phyloP scores from a whole-genome alignment of 2,329 filamentous ascomycete species.

The Helicocarpus griseus region DNA sequence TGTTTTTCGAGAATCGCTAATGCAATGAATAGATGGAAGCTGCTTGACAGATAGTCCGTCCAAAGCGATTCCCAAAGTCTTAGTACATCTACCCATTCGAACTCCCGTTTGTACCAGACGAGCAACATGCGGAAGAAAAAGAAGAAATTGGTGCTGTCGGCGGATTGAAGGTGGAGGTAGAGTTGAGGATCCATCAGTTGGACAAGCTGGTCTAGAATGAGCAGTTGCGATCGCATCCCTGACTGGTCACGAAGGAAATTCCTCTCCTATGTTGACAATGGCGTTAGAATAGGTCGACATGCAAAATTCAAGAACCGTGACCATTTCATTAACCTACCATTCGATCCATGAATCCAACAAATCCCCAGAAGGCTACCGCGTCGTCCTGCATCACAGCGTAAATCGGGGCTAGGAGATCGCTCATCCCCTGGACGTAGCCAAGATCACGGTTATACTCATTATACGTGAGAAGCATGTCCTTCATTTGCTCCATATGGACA shows the following conservation, averaged over 20 bases:
- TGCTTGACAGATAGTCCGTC: slow-evolving; percentile 83
- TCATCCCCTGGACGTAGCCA: slow-evolving; percentile 98
- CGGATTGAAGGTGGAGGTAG: slow-evolving; percentile 77
- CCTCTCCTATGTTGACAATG: slow-evolving; percentile 48
- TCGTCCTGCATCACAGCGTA: slow-evolving; percentile 98
- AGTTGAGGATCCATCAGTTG: slow-evolving; percentile 94
- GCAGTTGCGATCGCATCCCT: slow-evolving; percentile 86
- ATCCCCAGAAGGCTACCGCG: slow-evolving; percentile 92
- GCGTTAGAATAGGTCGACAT: neutral
- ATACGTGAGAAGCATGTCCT: slow-evolving; percentile 97
- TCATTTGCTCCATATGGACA: slow-evolving; percentile 96
- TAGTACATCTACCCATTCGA: slow-evolving; percentile 77
- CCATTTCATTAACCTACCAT: slow-evolving; percentile 49
- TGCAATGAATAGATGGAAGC: slow-evolving; percentile 91
- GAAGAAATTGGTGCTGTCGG: slow-evolving; percentile 97
- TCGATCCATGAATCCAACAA: slow-evolving; percentile 90
- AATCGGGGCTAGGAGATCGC: slow-evolving; percentile 85
- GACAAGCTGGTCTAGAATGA: slow-evolving; percentile 86
- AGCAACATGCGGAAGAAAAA: slow-evolving; percentile 99
- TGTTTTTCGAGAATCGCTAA: slow-evolving; percentile 93
- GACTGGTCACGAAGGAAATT: slow-evolving; percentile 95
- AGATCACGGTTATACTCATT: slow-evolving; percentile 95
- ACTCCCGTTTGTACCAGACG: slow-evolving; percentile 98
- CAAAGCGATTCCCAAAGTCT: slow-evolving; percentile 86
- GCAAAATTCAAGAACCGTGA: neutral